Conservation (phyloP, 768 basidiomycete species). For the Calvatia gigantea region DNA sequence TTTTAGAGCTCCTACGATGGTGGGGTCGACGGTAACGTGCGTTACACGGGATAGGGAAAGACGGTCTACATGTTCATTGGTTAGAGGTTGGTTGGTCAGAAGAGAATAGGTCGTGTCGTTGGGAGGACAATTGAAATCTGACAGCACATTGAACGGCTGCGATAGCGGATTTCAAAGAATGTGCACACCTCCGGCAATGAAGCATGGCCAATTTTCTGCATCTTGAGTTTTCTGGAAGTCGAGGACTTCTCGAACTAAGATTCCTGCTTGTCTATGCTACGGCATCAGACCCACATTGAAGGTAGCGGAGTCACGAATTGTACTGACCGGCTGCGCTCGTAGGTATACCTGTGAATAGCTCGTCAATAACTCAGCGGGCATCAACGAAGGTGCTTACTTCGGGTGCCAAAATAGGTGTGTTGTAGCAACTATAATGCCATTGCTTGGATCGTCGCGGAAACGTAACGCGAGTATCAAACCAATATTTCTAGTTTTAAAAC, state of each 20-base stretch:
- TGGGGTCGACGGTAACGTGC: slow-evolving; percentile 65
- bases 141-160: background rate
- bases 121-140: slow-evolving; percentile 91
- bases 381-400: slow-evolving; percentile 40
- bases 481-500: slow-evolving; percentile 78
- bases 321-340: slow-evolving; percentile 73
- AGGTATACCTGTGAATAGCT: slow-evolving; percentile 53
- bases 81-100: slow-evolving; percentile 58
- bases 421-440: slow-evolving; percentile 76
- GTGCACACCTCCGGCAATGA: slow-evolving; percentile 76
- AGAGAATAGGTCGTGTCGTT: slow-evolving; percentile 81
- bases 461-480: slow-evolving; percentile 69
- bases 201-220: slow-evolving; percentile 64
- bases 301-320: background rate
- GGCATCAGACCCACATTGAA: background rate
- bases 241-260: slow-evolving; percentile 64
- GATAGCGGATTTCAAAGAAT: background rate
- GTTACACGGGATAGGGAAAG: slow-evolving; percentile 68
- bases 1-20: slow-evolving; percentile 29
- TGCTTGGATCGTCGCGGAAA: slow-evolving; percentile 30
- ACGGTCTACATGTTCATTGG: slow-evolving; percentile 45
- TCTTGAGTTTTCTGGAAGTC: slow-evolving; percentile 44
- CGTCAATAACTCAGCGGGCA: slow-evolving; percentile 4
- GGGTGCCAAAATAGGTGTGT: slow-evolving; percentile 98
- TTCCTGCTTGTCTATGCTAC: slow-evolving; percentile 62